Percentiles rank a stretch among this genome's conserved stretches.
Evolutionary conservation across 2,329 filamentous ascomycete genomes (phyloP).

Genomic region (Malbranchea zuffiana): DNA sequence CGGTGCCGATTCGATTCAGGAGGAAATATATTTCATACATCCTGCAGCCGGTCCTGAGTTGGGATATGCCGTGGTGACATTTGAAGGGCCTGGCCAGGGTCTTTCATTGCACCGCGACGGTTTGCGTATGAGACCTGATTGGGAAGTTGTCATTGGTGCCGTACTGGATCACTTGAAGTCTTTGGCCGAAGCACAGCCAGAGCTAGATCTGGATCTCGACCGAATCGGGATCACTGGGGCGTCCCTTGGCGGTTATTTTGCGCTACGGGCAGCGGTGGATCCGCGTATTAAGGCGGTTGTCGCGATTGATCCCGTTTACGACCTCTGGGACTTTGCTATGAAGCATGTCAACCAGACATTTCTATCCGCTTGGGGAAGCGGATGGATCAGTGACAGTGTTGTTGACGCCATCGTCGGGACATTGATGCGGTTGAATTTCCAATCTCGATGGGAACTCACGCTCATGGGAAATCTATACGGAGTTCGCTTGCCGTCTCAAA

Average conservation of each 20-base stretch:
- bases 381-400: conserved; percentile 21
- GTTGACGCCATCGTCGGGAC: conserved; percentile 19
- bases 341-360: conserved; percentile 19
- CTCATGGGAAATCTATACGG: conserved; percentile 6
- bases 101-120: conserved; percentile 24
- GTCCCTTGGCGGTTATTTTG: conserved; percentile 39
- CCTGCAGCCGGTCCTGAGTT: conserved; percentile 18
- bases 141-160: conserved; percentile 25
- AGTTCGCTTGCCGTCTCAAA: conserved; percentile 3
- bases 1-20: conserved; percentile 31
- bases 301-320: conserved; percentile 29
- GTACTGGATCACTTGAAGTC: conserved; percentile 26
- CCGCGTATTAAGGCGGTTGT: conserved; percentile 37
- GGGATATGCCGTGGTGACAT: conserved; percentile 37
- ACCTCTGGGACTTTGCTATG: conserved; percentile 24
- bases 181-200: conserved; percentile 8
- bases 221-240: conserved; percentile 31
- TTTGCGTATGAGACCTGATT: conserved; percentile 29
- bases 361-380: conserved; percentile 19
- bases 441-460: conserved; percentile 21
- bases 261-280: conserved; percentile 35
- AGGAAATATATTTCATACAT: conserved; percentile 33
- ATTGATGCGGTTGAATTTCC: conserved; percentile 16
- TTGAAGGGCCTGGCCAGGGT: conserved; percentile 41
- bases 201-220: conserved; percentile 27